Evolutionary conservation across 805 yeast species (phyloP).

Genomic region (Isabelozyma gotoi): DNA sequence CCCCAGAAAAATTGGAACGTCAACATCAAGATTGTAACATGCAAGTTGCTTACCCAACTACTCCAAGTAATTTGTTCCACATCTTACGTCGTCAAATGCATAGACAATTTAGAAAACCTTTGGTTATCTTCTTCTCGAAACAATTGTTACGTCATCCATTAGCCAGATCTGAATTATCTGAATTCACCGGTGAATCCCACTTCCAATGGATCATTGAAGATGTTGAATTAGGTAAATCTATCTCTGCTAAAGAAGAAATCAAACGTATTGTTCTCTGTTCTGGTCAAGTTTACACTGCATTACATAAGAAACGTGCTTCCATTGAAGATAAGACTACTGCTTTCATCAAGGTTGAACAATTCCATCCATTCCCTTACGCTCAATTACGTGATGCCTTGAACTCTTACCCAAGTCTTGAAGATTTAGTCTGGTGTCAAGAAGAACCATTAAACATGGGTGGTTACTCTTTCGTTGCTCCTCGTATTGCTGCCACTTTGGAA

Average conservation of each 20-base stretch:
- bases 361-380: slow-evolving; percentile 98
- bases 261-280: slow-evolving; percentile 81
- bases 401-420: slow-evolving; percentile 78
- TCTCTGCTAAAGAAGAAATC: slow-evolving; percentile 76
- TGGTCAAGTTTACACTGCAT: slow-evolving; percentile 95
- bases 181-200: slow-evolving; percentile 87
- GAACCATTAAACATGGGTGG: slow-evolving; percentile 98
- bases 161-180: slow-evolving; percentile 81
- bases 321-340: slow-evolving; percentile 82
- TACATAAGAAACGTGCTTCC: slow-evolving; percentile 83
- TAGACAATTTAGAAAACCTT: slow-evolving; percentile 95
- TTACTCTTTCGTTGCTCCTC: slow-evolving; percentile 78
- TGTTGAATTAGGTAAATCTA: slow-evolving; percentile 74
- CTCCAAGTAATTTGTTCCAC: slow-evolving; percentile 97
- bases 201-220: slow-evolving; percentile 98
- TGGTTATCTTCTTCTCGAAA: slow-evolving; percentile 86
- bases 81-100: slow-evolving; percentile 98
- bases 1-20: slow-evolving; percentile 82
- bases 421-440: slow-evolving; percentile 96
- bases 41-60: slow-evolving; percentile 97
- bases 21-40: slow-evolving; percentile 99
- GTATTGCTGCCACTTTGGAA: slow-evolving; percentile 71
- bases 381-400: slow-evolving; percentile 83
- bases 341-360: slow-evolving; percentile 84
- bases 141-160: slow-evolving; percentile 94